Evolutionary conservation across 2,329 filamentous ascomycete genomes (phyloP).

Genomic region (Trichoderma citrinoviride): DNA sequence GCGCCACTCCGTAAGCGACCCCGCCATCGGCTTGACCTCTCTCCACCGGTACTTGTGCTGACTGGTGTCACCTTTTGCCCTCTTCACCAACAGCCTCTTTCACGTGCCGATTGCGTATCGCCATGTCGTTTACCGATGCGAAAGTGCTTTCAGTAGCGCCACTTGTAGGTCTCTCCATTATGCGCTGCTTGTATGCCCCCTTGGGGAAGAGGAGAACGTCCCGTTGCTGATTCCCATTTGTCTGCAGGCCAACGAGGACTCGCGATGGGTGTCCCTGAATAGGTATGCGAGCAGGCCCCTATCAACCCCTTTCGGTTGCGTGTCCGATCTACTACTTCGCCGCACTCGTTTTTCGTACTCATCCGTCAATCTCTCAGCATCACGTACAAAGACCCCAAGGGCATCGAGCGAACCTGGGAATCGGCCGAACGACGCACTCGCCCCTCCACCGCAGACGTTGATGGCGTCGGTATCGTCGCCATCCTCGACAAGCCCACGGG

Average conservation of each 20-base stretch:
- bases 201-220: neutral
- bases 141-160: slow-evolving; percentile 46
- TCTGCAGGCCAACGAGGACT: slow-evolving; percentile 48
- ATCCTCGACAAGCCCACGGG: slow-evolving; percentile 57
- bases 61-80: neutral
- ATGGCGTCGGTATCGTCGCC: slow-evolving; percentile 71
- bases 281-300: slow-evolving; percentile 41
- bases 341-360: too few relatives aligned
- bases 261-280: slow-evolving; percentile 59
- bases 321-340: neutral
- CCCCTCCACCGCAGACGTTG: slow-evolving; percentile 59
- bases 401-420: slow-evolving; percentile 64
- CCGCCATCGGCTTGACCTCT: neutral
- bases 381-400: slow-evolving; percentile 62
- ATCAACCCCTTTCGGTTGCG: neutral
- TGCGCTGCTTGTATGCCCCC: too few relatives aligned
- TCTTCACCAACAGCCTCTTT: neutral
- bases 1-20: neutral
- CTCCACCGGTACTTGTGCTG: too few relatives aligned
- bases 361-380: slow-evolving; percentile 41
- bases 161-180: slow-evolving; percentile 38
- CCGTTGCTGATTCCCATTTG: neutral
- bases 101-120: neutral
- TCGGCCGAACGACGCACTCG: slow-evolving; percentile 69
- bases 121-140: slow-evolving; percentile 44